phyloP scores from a whole-genome alignment of 306 rosid species.

The Alnus glutinosa region DNA sequence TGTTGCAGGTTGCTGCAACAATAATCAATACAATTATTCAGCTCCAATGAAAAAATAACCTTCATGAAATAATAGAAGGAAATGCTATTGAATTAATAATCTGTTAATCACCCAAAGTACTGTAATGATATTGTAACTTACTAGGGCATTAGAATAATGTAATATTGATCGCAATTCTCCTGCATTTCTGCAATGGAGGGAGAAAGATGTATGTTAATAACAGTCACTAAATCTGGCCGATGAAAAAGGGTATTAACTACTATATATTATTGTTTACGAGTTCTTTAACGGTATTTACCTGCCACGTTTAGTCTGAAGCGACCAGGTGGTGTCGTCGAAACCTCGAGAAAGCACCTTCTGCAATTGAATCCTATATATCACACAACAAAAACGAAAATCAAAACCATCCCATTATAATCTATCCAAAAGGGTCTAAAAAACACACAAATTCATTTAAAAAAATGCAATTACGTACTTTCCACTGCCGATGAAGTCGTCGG shows the following conservation, averaged over 20 bases:
- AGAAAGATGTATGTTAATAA: neutral
- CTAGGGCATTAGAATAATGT: conserved; percentile 37
- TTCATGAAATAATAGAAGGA: neutral
- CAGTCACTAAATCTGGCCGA: neutral
- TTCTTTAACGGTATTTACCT: conserved; percentile 36
- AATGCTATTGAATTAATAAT: neutral
- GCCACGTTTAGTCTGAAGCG: conserved; percentile 80
- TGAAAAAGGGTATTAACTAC: neutral
- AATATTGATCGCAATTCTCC: conserved; percentile 52
- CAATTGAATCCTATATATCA: conserved; percentile 52
- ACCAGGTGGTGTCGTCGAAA: conserved; percentile 75
- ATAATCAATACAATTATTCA: conserved; percentile 13
- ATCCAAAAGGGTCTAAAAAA: neutral
- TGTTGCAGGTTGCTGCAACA: conserved; percentile 40
- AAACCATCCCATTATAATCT: conserved; percentile 11
- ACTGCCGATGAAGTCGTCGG: conserved; percentile 77
- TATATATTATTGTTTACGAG: too few species aligned
- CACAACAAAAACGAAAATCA: conserved; percentile 15
- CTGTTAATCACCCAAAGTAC: neutral
- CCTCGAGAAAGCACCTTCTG: conserved; percentile 78
- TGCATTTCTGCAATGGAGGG: conserved; percentile 31
- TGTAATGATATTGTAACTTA: conserved; percentile 28
- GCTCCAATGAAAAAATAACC: neutral
- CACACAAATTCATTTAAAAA: neutral
- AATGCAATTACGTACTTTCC: conserved; percentile 51